These are phyloP conservation scores for Taphrina wiesneri DNA, from an alignment of 1,139 yeast species.

Conservation along the genomic window DNA sequence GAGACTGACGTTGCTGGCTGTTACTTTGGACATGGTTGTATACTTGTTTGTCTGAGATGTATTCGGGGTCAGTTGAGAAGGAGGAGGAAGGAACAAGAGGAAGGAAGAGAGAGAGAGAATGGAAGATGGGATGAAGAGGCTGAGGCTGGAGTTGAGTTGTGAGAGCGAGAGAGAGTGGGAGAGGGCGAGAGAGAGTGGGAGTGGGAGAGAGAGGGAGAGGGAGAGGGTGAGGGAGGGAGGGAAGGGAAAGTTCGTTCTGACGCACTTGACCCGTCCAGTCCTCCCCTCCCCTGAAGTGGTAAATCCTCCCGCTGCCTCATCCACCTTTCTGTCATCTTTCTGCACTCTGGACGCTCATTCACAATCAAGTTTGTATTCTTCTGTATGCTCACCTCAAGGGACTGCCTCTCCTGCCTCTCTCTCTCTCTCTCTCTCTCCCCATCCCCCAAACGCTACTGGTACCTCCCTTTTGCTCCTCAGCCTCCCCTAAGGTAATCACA, in stretches of 20 bases:
- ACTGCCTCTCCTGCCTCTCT: no score
- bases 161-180: not conserved
- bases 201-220: not conserved
- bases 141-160: not conserved
- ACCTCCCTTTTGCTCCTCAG: no score
- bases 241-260: not conserved
- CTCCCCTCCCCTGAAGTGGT: not conserved
- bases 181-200: not conserved
- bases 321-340: not conserved
- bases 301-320: not conserved
- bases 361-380: no score
- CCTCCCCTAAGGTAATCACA: no score
- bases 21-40: conserved; percentile 44
- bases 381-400: no score
- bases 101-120: not conserved
- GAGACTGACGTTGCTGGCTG: conserved; percentile 63
- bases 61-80: not conserved
- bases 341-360: no score
- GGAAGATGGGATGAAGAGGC: not conserved
- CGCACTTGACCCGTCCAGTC: not conserved
- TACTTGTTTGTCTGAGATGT: not conserved
- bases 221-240: not conserved
- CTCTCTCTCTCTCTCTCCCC: no score
- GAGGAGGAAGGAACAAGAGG: not conserved
- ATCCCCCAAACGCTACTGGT: no score